phyloP scores from a whole-genome alignment of 2,329 filamentous ascomycete species.

The Colletotrichum noveboracense region DNA sequence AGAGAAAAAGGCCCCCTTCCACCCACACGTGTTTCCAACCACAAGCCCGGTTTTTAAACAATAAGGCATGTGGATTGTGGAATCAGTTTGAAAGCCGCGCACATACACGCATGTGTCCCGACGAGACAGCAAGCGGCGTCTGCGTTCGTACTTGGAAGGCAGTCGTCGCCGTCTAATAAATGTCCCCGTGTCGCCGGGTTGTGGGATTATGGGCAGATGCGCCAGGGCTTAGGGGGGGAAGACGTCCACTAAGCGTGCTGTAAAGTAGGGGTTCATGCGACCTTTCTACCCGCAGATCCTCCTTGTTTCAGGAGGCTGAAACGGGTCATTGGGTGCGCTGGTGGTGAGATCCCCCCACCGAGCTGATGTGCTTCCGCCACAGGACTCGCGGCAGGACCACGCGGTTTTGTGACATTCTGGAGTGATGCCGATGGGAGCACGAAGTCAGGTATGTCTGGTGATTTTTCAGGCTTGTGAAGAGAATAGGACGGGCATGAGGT shows the following conservation, averaged over 20 bases:
- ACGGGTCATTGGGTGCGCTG: neutral
- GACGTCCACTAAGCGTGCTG: neutral
- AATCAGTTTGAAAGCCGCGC: neutral
- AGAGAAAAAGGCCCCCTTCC: neutral
- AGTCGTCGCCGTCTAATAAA: neutral
- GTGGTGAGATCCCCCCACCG: neutral
- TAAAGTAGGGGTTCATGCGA: neutral
- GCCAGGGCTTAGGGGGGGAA: neutral
- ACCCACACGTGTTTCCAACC: neutral
- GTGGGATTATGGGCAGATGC: neutral
- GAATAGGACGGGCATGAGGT: neutral
- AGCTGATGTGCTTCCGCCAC: neutral
- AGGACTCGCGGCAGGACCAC: neutral
- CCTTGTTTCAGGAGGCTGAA: conserved; percentile 21
- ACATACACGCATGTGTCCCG: neutral
- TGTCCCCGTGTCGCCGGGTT: neutral
- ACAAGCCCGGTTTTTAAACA: neutral
- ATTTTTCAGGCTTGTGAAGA: neutral
- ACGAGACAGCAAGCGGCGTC: neutral
- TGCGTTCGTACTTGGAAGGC: neutral
- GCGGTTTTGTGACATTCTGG: neutral
- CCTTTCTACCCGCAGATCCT: neutral
- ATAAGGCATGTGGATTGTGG: neutral
- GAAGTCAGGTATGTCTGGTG: neutral
- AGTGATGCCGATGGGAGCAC: neutral